Evolutionary conservation across 2,329 filamentous ascomycete genomes (phyloP), one percentile per base, ranked within the genome.

Genomic region (Chaetomium olivaceum): DNA sequence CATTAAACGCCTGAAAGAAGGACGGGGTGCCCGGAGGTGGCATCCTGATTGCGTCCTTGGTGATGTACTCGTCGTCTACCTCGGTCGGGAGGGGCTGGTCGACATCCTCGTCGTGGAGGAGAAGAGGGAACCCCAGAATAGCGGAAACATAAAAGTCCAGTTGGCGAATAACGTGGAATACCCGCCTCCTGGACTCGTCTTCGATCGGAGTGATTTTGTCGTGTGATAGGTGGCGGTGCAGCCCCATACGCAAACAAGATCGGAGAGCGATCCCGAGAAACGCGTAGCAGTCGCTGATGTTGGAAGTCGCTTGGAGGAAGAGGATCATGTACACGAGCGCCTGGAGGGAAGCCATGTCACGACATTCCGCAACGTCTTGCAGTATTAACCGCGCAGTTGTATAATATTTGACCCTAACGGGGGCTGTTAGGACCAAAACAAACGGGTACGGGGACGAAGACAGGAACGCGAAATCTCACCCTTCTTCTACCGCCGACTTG

Each of bases 181-280:
- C 83, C 27, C 88, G 82, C 61, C 87, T 82, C 68, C 88, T 82
- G 23, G 84, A 82, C 76, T 91, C 87, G 61, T 85, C 81, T 72
- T 90, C 87, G 63, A 91, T 84, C 2, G 85, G 81, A 58, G 85
- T 83, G 62, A 90, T 83, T 63, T 83, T 83, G 63, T 86, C 83
- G 57, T 89, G 86, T 14, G 87, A 81, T 6, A 94, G 78, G 66
- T 90, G 86, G 61, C 91, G 88, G 75, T 95, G 91, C 29, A 94
- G 80, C 8, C 91, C 91, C 78, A 94, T 88, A 31, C 91, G 86
- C 39, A 94, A 78, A n/a, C 90, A 87, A 7, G 90, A 89, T 59
- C 91, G 86, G 58, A 93, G 80, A 2, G 90, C 91, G 71, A 94
- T 90, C 7, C 91, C 91, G 57, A 94, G 84, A 71, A 92, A 93